A percentile compares a stretch with the other conserved stretches of the same genome.
These are phyloP conservation scores for Stemphylium vesicarium DNA, from an alignment of 2,329 filamentous ascomycete species.

Conservation along the genomic window DNA sequence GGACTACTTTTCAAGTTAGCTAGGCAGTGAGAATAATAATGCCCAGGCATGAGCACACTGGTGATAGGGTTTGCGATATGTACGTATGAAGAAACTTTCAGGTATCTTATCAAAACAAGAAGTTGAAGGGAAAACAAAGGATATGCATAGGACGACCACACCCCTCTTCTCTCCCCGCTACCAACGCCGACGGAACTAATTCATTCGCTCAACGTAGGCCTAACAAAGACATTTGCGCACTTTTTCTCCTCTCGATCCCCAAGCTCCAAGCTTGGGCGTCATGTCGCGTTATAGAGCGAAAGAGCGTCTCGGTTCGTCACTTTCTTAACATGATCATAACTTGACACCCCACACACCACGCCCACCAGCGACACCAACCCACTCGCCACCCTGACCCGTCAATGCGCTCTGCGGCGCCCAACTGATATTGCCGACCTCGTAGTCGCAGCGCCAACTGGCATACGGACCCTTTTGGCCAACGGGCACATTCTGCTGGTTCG, in stretches of 20 bases:
- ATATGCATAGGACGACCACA: neutral
- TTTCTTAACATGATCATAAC: slow-evolving; percentile 40
- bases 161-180: neutral
- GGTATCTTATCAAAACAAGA: slow-evolving; percentile 1
- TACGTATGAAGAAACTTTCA: neutral
- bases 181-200: neutral
- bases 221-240: neutral
- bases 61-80: too few species aligned
- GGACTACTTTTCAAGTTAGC: too few species aligned
- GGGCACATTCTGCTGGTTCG: slow-evolving; percentile 45
- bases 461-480: slow-evolving; percentile 68
- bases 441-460: slow-evolving; percentile 83
- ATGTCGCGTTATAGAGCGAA: neutral
- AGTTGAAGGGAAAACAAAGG: too few species aligned
- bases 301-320: neutral
- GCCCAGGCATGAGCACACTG: too few species aligned
- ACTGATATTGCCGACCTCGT: slow-evolving; percentile 83
- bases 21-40: too few species aligned
- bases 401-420: slow-evolving; percentile 78
- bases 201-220: neutral
- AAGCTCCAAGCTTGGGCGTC: neutral
- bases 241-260: neutral
- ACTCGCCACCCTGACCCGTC: slow-evolving; percentile 75
- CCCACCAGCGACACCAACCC: slow-evolving; percentile 82
- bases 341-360: slow-evolving; percentile 81